Conservation (phyloP, 2,329 filamentous ascomycete genomes). For the Cercospora sesami region DNA sequence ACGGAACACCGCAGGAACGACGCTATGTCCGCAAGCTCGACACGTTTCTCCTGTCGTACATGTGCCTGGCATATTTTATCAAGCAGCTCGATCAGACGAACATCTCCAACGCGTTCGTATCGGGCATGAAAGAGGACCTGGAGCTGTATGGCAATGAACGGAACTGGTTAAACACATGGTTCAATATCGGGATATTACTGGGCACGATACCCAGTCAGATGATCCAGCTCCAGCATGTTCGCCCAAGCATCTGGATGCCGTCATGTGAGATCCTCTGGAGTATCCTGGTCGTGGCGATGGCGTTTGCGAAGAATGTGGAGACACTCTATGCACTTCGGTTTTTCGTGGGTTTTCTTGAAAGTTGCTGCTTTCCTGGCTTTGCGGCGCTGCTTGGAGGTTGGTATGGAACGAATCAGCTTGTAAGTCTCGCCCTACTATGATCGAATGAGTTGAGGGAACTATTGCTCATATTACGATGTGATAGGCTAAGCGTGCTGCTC, state of each 20-base stretch:
- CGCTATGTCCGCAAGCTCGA: constrained; percentile 19
- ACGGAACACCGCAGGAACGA: constrained; percentile 17
- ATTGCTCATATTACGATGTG: not conserved
- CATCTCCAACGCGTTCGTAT: constrained; percentile 43
- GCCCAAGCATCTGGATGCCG: constrained; percentile 52
- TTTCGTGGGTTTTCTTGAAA: constrained; percentile 12
- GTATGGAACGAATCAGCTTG: constrained; percentile 14
- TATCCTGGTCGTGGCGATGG: constrained; percentile 29
- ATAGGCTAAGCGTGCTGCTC: constrained; percentile 49
- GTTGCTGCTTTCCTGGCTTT: constrained; percentile 13
- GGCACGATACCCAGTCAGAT: constrained; percentile 32
- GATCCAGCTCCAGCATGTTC: constrained; percentile 49
- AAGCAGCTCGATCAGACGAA: constrained; percentile 20
- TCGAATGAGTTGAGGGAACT: not conserved
- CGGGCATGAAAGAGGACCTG: constrained; percentile 45
- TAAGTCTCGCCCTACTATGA: not conserved
- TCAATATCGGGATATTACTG: constrained; percentile 22
- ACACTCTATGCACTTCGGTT: constrained; percentile 14
- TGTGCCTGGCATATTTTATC: constrained; percentile 20
- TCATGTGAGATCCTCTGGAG: constrained; percentile 52
- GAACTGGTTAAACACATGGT: constrained; percentile 22
- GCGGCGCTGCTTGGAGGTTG: constrained; percentile 17
- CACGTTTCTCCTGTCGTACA: constrained; percentile 14
- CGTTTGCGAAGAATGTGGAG: constrained; percentile 19
- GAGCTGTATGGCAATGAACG: constrained; percentile 13